Conservation (phyloP, 1,284 basidiomycete genomes). For the Ceratobasidium sp. region DNA sequence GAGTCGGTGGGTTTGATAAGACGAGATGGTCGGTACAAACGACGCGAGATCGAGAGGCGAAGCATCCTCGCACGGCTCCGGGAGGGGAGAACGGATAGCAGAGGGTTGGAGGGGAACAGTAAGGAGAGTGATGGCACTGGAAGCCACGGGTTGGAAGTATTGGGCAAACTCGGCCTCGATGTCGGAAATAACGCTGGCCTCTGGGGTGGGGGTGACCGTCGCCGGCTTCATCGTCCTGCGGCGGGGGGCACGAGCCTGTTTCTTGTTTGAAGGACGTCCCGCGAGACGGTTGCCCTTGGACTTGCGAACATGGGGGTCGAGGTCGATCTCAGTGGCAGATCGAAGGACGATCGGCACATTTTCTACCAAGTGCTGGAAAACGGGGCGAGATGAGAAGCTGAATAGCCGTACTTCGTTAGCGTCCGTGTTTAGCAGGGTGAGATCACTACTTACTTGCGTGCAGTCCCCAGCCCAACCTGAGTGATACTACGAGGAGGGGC, state of each 20-base stretch:
- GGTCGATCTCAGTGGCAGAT: slow-evolving; percentile 19
- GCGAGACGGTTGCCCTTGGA: slow-evolving; percentile 21
- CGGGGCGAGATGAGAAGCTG: slow-evolving; percentile 30
- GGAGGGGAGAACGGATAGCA: slow-evolving; percentile 15
- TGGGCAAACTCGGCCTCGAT: slow-evolving; percentile 34
- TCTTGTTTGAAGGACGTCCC: slow-evolving; percentile 25
- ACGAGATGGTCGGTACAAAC: slow-evolving; percentile 25
- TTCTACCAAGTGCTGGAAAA: slow-evolving; percentile 34
- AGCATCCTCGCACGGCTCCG: slow-evolving; percentile 24
- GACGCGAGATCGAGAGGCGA: slow-evolving; percentile 26
- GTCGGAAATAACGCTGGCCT: slow-evolving; percentile 26
- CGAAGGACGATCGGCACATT: slow-evolving; percentile 26
- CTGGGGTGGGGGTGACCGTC: not conserved
- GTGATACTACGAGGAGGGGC: slow-evolving; percentile 7
- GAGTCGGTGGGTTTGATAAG: slow-evolving; percentile 19
- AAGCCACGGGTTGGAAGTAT: slow-evolving; percentile 25
- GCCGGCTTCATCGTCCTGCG: slow-evolving; percentile 8
- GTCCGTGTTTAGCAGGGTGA: not conserved
- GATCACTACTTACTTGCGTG: slow-evolving; percentile 9
- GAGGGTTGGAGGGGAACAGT: slow-evolving; percentile 27
- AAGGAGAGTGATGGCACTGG: slow-evolving; percentile 30
- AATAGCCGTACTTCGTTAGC: not conserved
- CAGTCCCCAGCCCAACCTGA: slow-evolving; percentile 18
- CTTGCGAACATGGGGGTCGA: slow-evolving; percentile 30
- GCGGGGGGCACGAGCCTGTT: not conserved